phyloP scores from a whole-genome alignment of 2,329 filamentous ascomycete genomes.

The Fonsecaea pugnacius region DNA sequence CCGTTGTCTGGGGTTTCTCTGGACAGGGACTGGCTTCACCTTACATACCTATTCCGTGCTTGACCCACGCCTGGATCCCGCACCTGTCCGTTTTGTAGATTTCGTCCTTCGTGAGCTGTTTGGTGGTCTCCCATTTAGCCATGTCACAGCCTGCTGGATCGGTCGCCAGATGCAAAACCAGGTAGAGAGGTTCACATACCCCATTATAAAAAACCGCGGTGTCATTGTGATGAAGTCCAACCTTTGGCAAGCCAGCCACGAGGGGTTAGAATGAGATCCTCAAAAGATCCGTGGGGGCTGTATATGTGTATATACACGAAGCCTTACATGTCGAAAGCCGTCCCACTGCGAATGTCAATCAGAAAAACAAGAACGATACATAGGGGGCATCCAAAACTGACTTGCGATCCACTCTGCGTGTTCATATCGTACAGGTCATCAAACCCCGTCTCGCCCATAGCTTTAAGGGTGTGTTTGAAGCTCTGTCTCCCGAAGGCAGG shows the following conservation, averaged over 20 bases:
- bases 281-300: neutral
- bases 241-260: neutral
- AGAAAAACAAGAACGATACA: neutral
- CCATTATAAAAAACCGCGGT: neutral
- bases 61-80: conserved; percentile 14
- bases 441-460: conserved; percentile 43
- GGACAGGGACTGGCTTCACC: neutral
- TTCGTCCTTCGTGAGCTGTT: conserved; percentile 11
- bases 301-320: neutral
- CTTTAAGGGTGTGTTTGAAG: conserved; percentile 24
- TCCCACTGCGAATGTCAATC: conserved; percentile 50
- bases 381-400: neutral
- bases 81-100: conserved; percentile 5
- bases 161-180: neutral
- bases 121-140: neutral
- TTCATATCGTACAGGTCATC: conserved; percentile 54
- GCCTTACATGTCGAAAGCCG: conserved; percentile 50
- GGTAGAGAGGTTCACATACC: neutral
- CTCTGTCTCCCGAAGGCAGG: conserved; percentile 57
- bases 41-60: conserved; percentile 11
- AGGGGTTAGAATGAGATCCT: neutral
- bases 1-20: no score
- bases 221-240: conserved; percentile 1
- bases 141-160: neutral
- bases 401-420: conserved; percentile 47